A percentile compares a stretch with the other conserved stretches of the same genome.
phyloP scores from a whole-genome alignment of 495 filamentous ascomycete species.

The Lepraria neglecta region DNA sequence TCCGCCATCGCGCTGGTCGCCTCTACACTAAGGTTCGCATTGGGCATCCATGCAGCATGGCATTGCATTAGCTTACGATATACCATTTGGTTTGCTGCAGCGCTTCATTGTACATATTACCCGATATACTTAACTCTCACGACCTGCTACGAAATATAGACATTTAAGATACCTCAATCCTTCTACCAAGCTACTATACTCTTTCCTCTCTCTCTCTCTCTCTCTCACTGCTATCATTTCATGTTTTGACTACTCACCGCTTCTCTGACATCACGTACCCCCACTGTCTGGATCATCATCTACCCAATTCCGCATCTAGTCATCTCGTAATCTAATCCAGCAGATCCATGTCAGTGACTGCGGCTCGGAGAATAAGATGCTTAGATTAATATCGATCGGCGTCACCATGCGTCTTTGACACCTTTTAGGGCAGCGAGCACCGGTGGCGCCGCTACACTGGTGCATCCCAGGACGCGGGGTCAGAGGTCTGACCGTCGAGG shows the following conservation, averaged over 20 bases:
- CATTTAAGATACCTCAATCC: neutral
- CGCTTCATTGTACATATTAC: slow-evolving; percentile 13
- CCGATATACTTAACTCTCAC: neutral
- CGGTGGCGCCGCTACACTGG: neutral
- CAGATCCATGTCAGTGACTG: neutral
- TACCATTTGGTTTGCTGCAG: slow-evolving; percentile 9
- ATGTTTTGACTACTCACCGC: neutral
- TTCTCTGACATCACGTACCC: too few species aligned
- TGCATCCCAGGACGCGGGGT: neutral
- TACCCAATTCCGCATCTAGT: neutral
- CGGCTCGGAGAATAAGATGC: slow-evolving; percentile 8
- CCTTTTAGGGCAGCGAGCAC: slow-evolving; percentile 4
- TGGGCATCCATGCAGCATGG: slow-evolving; percentile 9
- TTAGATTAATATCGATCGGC: neutral
- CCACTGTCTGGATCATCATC: neutral
- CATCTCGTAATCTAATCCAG: neutral
- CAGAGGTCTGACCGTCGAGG: neutral
- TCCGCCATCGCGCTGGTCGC: slow-evolving; percentile 7
- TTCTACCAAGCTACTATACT: neutral
- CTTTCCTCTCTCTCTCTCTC: neutral
- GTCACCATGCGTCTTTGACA: neutral
- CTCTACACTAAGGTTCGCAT: neutral
- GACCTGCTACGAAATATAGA: slow-evolving; percentile 5
- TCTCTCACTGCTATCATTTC: neutral
- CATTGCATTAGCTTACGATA: slow-evolving; percentile 9